Evolutionary conservation across 2,329 filamentous ascomycete genomes (phyloP), one percentile per base, ranked within the genome.

Genomic region (Ceratocystiopsis minuta): DNA sequence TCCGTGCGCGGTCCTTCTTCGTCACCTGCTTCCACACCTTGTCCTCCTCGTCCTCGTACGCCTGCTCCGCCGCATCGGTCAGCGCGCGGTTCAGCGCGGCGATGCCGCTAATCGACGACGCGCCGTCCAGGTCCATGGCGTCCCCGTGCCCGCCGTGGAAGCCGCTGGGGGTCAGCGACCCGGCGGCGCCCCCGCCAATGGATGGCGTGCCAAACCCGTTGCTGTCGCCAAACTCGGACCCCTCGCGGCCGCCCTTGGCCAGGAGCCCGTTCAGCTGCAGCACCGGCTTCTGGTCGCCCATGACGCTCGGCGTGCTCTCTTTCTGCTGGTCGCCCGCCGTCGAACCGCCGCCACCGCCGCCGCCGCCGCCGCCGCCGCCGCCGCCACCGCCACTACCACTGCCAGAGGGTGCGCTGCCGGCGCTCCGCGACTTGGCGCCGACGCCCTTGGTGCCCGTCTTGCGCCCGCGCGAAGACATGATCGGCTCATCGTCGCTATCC

Each of bases 11-110:
- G 53, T 94, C 87, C 56, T 90, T 95, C 62, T 96, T 96, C 2
- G 90, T 98, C 35, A 94, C 85, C 59, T 96, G 88, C 63, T 96
- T 98, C 90, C 92, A 98, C 33, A 90, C 82, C 57, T 92, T 93
- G 62, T 90, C 94, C 55, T 95, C 88, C 45, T 96, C 87, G 51
- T 96, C 87, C 51, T 92, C 76, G 50, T 85, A 85, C 13, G 73
- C 70, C 50, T 93, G 83, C 51, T 92, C 81, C 14, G 67, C 70
- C 28, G 72, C 72, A 45, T 80, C 69, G 15, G 72, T 73, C 43
- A 82, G 68, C 1, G 75, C 71, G 40, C 78, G 73, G 34, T 68
- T 69, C 16, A 81, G 55, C n/a, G 45, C 42, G 0, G 70, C 66
- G 56, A 81, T 68, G 17, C 75, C 77, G 41, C 32, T 16, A 10